Evolutionary conservation across 2,329 filamentous ascomycete genomes (phyloP), one percentile per base, ranked within the genome.

Genomic region (Microcyclospora tardicrescens): DNA sequence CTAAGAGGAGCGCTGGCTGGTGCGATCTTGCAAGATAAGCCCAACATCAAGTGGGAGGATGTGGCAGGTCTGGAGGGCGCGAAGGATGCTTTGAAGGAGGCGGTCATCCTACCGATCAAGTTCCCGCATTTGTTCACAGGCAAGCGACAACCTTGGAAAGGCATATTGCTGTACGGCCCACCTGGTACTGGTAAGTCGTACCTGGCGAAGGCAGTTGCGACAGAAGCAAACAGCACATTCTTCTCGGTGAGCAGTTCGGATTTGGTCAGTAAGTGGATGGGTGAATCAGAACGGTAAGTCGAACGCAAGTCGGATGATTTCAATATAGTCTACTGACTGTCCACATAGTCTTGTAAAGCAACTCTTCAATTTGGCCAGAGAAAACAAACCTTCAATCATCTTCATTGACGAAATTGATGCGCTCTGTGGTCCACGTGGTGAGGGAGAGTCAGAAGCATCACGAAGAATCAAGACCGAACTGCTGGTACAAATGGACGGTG

Each of bases 201-300:
- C 62, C 69, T 98, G 38, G 91, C 91, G 45, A 98, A 96, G 63
- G 91, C 91, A 2, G 89, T 98, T 36, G 91, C 91, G 38, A 98
- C 91, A 13, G 91, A 98, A 64, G 91, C 91, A 42, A 96, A 98
- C 63, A 95, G 87, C 63, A 96, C 91, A 3, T 98, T 98, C 61
- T 98, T 98, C 73, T 95, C 86, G 57, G 89, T 98, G 49, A 93
- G 84, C 65, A 93, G 84, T 71, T 93, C 85, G 58, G 91, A 98
- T 60, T 63, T 98, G 62, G 91, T 98, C 44, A 94, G 85, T 61
- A 98, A 98, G 61, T 98, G 91, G 91, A 98, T 98, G 91, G 91
- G 91, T 67, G 91, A 98, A 65, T 93, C 84, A 70, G 91, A 98
- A 76, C 77, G 86, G 84, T 93, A 67, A 35, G 70, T 52, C 30